Conservation (phyloP, 108 stramenopile genomes). For the Skeletonema grethae region DNA sequence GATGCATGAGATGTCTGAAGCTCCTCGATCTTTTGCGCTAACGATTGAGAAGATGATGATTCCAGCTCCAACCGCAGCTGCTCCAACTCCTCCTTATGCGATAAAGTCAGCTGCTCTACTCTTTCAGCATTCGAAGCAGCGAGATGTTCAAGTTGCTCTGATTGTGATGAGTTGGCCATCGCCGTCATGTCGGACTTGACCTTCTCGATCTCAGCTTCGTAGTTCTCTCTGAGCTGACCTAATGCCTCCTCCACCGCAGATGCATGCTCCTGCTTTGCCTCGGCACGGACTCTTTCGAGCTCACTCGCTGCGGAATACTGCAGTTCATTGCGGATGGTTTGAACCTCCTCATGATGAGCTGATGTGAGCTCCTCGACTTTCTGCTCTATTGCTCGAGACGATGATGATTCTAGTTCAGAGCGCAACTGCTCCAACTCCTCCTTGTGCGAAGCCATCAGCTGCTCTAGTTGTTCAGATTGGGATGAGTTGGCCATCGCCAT, state of each 20-base stretch:
- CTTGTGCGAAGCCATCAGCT: not conserved
- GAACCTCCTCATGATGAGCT: slow-evolving; percentile 27
- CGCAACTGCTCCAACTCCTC: slow-evolving; percentile 2
- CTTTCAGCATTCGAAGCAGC: not conserved
- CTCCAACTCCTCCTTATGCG: slow-evolving; percentile 4
- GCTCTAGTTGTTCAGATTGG: not conserved
- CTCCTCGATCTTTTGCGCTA: slow-evolving; percentile 12
- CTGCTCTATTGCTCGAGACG: slow-evolving; percentile 17
- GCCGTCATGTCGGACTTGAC: slow-evolving; percentile 16
- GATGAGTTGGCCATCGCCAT: slow-evolving; percentile 5
- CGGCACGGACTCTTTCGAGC: slow-evolving; percentile 22
- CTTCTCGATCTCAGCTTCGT: slow-evolving; percentile 15
- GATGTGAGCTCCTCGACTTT: slow-evolving; percentile 17
- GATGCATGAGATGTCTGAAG: slow-evolving; percentile 9
- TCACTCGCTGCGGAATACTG: not conserved
- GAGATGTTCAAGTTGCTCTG: slow-evolving; percentile 5
- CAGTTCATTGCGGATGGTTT: slow-evolving; percentile 24
- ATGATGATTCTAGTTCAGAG: slow-evolving; percentile 4
- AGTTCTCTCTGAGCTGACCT: slow-evolving; percentile 8
- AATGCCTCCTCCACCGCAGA: slow-evolving; percentile 7
- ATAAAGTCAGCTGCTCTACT: not conserved
- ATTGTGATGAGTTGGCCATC: slow-evolving; percentile 6
- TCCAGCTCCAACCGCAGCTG: slow-evolving; percentile 1
- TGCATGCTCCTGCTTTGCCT: slow-evolving; percentile 18
- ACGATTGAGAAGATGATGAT: slow-evolving; percentile 12